A percentile compares a stretch with the other conserved stretches of the same genome.
These are phyloP conservation scores for Aspergillus steynii DNA, from an alignment of 495 filamentous ascomycete species.

Conservation along the genomic window DNA sequence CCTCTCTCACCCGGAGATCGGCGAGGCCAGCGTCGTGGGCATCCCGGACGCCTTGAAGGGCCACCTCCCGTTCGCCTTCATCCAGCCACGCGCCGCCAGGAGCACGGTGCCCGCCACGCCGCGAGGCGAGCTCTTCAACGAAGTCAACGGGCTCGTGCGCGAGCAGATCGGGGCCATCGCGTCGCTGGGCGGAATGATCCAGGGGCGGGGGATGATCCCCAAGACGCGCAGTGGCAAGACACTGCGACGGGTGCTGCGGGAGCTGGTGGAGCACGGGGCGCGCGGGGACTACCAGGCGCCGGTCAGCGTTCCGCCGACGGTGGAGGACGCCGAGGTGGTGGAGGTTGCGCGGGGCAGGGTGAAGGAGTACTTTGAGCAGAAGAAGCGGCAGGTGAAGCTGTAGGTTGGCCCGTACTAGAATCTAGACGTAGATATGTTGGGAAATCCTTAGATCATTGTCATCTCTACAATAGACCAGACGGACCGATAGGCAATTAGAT, in stretches of 20 bases:
- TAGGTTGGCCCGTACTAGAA: conserved; percentile 22
- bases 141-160: conserved; percentile 66
- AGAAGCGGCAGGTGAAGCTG: conserved; percentile 50
- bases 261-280: conserved; percentile 68
- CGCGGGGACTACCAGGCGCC: conserved; percentile 51
- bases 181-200: conserved; percentile 77
- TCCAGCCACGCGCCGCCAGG: conserved; percentile 55
- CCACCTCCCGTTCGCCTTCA: conserved; percentile 86
- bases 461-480: too few species aligned
- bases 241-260: conserved; percentile 73
- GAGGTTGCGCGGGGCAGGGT: conserved; percentile 56
- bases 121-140: conserved; percentile 53
- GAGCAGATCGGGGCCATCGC: conserved; percentile 87
- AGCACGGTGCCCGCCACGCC: conserved; percentile 46
- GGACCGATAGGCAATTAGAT: too few species aligned
- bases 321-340: conserved; percentile 60
- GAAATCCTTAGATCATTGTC: too few species aligned
- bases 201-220: conserved; percentile 86
- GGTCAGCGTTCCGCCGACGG: conserved; percentile 58
- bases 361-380: conserved; percentile 56
- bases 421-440: too few species aligned
- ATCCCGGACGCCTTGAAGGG: conserved; percentile 86
- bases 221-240: conserved; percentile 91
- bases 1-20: conserved; percentile 71
- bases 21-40: conserved; percentile 80